phyloP scores from a whole-genome alignment of 495 filamentous ascomycete species.

The Aspergillus panamensis region DNA sequence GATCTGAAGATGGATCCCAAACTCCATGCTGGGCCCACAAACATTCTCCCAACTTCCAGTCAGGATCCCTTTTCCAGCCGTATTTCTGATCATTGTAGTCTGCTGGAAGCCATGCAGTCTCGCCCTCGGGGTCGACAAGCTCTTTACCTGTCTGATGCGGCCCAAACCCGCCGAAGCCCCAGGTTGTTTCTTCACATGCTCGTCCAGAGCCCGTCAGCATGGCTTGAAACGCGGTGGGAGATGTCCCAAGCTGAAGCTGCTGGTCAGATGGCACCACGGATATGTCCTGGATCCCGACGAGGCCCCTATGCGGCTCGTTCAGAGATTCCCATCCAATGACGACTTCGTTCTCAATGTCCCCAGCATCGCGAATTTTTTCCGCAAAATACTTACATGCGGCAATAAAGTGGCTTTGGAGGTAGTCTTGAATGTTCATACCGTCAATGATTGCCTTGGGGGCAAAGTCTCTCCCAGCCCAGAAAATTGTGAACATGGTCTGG shows the following conservation, averaged over 20 bases:
- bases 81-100: constrained; percentile 83
- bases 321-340: constrained; percentile 94
- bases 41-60: constrained; percentile 89
- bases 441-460: constrained; percentile 94
- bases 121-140: constrained; percentile 84
- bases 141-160: constrained; percentile 81
- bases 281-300: constrained; percentile 83
- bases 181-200: constrained; percentile 83
- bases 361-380: constrained; percentile 81
- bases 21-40: constrained; percentile 96
- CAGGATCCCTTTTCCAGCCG: constrained; percentile 82
- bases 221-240: constrained; percentile 91
- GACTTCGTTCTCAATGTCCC: constrained; percentile 79
- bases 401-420: constrained; percentile 84
- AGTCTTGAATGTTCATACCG: constrained; percentile 94
- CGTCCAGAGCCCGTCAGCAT: constrained; percentile 86
- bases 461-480: constrained; percentile 90
- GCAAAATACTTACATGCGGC: constrained; percentile 76
- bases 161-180: constrained; percentile 90
- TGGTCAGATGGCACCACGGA: constrained; percentile 81
- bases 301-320: constrained; percentile 90
- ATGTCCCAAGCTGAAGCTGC: constrained; percentile 88
- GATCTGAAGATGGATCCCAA: constrained; percentile 81
- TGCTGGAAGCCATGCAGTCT: constrained; percentile 75
- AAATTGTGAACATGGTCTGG: constrained; percentile 89